A percentile compares a stretch with the other conserved stretches of the same genome.
These are phyloP conservation scores for Bolboschoenus planiculmis DNA, from an alignment of 176 grass and related monocot species.

Conservation along the genomic window DNA sequence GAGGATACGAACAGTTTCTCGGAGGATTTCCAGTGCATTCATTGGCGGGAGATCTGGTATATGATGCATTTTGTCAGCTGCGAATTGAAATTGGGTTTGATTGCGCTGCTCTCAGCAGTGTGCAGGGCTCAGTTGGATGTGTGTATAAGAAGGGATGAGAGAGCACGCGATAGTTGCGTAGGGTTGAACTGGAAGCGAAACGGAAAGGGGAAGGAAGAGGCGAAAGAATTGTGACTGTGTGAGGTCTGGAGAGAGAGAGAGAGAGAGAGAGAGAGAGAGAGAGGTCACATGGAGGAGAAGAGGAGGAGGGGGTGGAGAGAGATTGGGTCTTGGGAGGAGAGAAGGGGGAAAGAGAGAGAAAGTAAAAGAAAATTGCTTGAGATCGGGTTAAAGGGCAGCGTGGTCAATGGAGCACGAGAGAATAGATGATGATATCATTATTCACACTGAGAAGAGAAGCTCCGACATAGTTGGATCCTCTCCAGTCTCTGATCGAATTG, in stretches of 20 bases:
- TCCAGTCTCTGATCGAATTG: not conserved
- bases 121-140: not conserved
- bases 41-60: slow-evolving; percentile 38
- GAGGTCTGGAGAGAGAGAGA: slow-evolving; percentile 16
- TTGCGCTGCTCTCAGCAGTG: not conserved
- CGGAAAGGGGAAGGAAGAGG: slow-evolving; percentile 13
- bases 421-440: no score
- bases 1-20: slow-evolving; percentile 83
- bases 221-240: slow-evolving; percentile 29
- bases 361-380: slow-evolving; percentile 17
- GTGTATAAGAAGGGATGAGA: not conserved
- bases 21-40: slow-evolving; percentile 86
- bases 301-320: slow-evolving; percentile 34
- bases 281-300: not conserved
- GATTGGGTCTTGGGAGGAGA: slow-evolving; percentile 33
- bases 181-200: not conserved
- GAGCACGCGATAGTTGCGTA: not conserved
- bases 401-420: not conserved
- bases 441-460: no score
- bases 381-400: slow-evolving; percentile 21
- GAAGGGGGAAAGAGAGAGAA: not conserved
- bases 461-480: not conserved
- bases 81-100: not conserved
- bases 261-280: slow-evolving; percentile 24
- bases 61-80: not conserved